These are phyloP conservation scores for Coffea humblotiana DNA, from an alignment of 305 asterid genomes.

Conservation along the genomic window DNA sequence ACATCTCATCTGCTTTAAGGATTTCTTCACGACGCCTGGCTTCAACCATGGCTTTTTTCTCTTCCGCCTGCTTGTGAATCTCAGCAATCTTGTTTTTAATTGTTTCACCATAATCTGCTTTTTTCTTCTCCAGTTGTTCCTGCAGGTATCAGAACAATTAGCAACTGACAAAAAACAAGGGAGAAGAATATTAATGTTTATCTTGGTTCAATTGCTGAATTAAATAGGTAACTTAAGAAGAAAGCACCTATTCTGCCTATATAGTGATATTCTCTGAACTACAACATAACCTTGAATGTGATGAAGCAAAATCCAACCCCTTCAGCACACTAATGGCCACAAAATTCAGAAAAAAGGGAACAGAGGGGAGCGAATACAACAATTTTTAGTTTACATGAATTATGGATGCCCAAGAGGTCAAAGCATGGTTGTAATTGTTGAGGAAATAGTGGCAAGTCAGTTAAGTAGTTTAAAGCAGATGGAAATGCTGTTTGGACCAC, in stretches of 20 bases:
- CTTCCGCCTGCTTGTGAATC: constrained; percentile 77
- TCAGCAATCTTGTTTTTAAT: constrained; percentile 65
- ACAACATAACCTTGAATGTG: neutral
- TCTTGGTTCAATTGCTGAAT: neutral
- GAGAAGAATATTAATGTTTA: neutral
- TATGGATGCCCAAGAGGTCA: neutral
- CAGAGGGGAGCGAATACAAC: neutral
- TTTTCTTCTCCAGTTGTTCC: constrained; percentile 76
- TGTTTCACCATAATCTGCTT: constrained; percentile 70
- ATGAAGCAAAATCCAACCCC: neutral
- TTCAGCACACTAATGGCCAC: neutral
- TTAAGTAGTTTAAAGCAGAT: neutral
- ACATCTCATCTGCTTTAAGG: constrained; percentile 70
- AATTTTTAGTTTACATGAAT: neutral
- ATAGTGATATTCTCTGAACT: neutral
- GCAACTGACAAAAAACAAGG: neutral
- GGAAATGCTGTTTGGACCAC: neutral
- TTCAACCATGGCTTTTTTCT: constrained; percentile 63
- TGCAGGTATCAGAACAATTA: constrained; percentile 23
- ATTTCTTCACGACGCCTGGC: constrained; percentile 62
- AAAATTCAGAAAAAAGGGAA: neutral
- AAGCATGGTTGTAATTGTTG: neutral
- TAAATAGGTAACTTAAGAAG: neutral
- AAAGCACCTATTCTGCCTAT: neutral
- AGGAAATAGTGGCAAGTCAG: neutral